A percentile compares a stretch with the other conserved stretches of the same genome.
These are phyloP conservation scores for Hymenoscyphus infarciens DNA, from an alignment of 2,329 filamentous ascomycete species.

Conservation along the genomic window DNA sequence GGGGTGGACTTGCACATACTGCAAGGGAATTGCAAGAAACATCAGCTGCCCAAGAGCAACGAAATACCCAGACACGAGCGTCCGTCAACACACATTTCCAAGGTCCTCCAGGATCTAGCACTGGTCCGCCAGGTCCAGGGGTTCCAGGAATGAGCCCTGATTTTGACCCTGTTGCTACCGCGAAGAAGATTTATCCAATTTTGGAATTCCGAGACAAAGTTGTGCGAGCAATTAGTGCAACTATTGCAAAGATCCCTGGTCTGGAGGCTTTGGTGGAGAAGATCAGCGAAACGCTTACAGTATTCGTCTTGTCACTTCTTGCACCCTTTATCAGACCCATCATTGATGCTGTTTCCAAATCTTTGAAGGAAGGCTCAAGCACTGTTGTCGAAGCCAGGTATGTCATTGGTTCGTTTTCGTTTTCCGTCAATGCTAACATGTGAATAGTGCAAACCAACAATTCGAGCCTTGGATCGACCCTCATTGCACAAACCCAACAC, in stretches of 20 bases:
- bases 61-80: slow-evolving; percentile 44
- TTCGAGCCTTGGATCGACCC: slow-evolving; percentile 78
- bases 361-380: slow-evolving; percentile 81
- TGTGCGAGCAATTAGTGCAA: slow-evolving; percentile 77
- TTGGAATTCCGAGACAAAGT: slow-evolving; percentile 92
- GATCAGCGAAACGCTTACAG: slow-evolving; percentile 86
- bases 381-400: slow-evolving; percentile 58
- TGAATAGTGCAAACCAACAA: slow-evolving; percentile 60
- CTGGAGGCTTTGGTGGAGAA: slow-evolving; percentile 87
- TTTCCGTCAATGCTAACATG: neutral
- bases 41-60: slow-evolving; percentile 61
- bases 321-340: slow-evolving; percentile 90
- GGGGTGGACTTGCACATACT: slow-evolving; percentile 62
- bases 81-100: slow-evolving; percentile 24
- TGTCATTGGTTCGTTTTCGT: neutral
- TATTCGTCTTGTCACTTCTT: slow-evolving; percentile 86
- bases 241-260: slow-evolving; percentile 88
- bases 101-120: slow-evolving; percentile 34
- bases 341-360: slow-evolving; percentile 80
- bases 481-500: slow-evolving; percentile 71
- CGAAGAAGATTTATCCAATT: slow-evolving; percentile 87
- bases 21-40: slow-evolving; percentile 58
- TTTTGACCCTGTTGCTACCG: slow-evolving; percentile 75
- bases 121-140: slow-evolving; percentile 45
- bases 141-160: slow-evolving; percentile 71